Evolutionary conservation across 305 asterid species (phyloP).

Genomic region (Fraxinus sp.): DNA sequence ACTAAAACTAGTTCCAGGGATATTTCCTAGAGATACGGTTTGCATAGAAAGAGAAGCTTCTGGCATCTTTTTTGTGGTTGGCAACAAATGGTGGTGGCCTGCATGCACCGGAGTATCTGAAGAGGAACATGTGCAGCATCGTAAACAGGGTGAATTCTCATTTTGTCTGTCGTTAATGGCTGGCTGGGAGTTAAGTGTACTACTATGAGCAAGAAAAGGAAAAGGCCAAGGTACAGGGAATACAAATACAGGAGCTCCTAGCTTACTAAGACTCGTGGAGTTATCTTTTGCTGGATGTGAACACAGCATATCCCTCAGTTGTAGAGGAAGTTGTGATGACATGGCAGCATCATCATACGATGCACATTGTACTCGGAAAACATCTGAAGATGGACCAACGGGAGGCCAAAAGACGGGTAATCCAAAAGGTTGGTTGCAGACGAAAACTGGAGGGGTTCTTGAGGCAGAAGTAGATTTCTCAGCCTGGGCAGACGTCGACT

Average conservation of each 20-base stretch:
- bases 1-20: constrained; percentile 17
- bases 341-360: constrained; percentile 15
- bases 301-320: constrained; percentile 8
- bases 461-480: constrained; percentile 28
- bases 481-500: constrained; percentile 2
- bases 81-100: constrained; percentile 16
- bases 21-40: neutral
- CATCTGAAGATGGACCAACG: constrained; percentile 31
- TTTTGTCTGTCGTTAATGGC: neutral
- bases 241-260: constrained; percentile 26
- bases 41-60: constrained; percentile 8
- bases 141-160: constrained; percentile 12
- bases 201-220: constrained; percentile 10
- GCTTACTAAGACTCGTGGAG: constrained; percentile 17
- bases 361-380: constrained; percentile 25
- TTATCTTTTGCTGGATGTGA: constrained; percentile 23
- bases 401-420: constrained; percentile 47
- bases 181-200: neutral
- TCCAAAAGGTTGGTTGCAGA: constrained; percentile 33
- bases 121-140: constrained; percentile 15
- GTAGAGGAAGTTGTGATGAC: constrained; percentile 24
- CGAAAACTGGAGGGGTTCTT: constrained; percentile 20
- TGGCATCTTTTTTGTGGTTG: neutral
- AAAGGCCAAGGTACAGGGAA: constrained; percentile 30
- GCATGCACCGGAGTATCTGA: neutral